phyloP scores from a whole-genome alignment of 768 basidiomycete genomes.

The Rhodotorula taiwanensis region DNA sequence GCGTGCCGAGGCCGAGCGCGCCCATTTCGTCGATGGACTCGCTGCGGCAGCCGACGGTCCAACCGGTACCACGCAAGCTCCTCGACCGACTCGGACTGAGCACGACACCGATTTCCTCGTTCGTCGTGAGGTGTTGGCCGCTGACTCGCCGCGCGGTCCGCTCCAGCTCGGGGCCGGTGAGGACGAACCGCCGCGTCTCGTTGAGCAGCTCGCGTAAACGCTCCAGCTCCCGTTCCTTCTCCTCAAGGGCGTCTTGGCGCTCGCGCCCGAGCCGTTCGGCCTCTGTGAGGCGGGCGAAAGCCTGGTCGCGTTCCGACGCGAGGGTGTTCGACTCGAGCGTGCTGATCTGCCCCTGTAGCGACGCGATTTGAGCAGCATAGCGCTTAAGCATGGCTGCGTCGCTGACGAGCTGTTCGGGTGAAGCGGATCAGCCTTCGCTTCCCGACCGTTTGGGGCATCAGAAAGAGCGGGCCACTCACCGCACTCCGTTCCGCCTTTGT shows the following conservation, averaged over 20 bases:
- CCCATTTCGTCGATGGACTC: slow-evolving; percentile 10
- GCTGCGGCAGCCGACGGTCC: background rate
- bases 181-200: background rate
- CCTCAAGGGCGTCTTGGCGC: background rate
- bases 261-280: background rate
- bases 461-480: slow-evolving; percentile 45
- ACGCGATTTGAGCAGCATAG: slow-evolving; percentile 90
- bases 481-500: slow-evolving; percentile 39
- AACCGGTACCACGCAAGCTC: background rate
- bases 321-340: slow-evolving; percentile 55
- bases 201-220: background rate
- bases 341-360: slow-evolving; percentile 62
- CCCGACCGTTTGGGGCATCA: too few relatives aligned
- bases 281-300: background rate
- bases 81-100: slow-evolving; percentile 18
- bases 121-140: background rate
- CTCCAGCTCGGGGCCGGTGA: slow-evolving; percentile 1
- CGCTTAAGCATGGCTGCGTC: slow-evolving; percentile 89
- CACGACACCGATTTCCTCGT: background rate
- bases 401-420: slow-evolving; percentile 64
- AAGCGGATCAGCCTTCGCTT: background rate
- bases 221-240: slow-evolving; percentile 4
- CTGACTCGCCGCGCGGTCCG: background rate
- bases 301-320: slow-evolving; percentile 1
- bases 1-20: slow-evolving; percentile 18